These are phyloP conservation scores for Starmerella sirachaensis DNA, from an alignment of 805 yeast species.

Conservation along the genomic window DNA sequence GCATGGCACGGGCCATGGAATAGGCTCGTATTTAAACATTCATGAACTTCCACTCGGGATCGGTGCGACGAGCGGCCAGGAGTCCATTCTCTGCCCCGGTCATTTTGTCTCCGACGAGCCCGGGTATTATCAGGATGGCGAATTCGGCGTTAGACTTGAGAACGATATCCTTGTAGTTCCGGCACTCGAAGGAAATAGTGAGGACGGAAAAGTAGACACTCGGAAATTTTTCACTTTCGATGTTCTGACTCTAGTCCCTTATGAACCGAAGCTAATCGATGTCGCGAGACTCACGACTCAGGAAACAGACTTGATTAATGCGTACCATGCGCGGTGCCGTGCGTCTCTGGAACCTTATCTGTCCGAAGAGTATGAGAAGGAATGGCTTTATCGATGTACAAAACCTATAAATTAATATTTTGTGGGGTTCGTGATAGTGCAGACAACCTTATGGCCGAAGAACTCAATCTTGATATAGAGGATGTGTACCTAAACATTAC, in stretches of 20 bases:
- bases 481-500: too few species aligned
- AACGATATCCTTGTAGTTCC: constrained; percentile 54
- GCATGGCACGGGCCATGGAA: constrained; percentile 97
- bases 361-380: constrained; percentile 40
- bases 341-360: constrained; percentile 40
- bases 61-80: constrained; percentile 33
- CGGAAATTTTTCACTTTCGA: constrained; percentile 60
- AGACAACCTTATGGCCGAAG: too few species aligned
- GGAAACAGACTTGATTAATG: constrained; percentile 58
- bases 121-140: constrained; percentile 84
- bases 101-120: constrained; percentile 87
- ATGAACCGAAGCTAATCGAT: constrained; percentile 66
- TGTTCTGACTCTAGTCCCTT: constrained; percentile 73
- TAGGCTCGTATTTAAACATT: constrained; percentile 78
- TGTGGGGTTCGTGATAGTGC: too few species aligned
- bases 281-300: constrained; percentile 39
- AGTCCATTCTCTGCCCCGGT: constrained; percentile 49
- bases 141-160: constrained; percentile 82
- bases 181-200: constrained; percentile 30
- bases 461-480: too few species aligned
- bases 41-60: constrained; percentile 93
- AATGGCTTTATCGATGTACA: constrained; percentile 42
- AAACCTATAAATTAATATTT: not conserved
- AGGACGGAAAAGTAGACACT: constrained; percentile 48
- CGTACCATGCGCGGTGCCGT: constrained; percentile 51